A percentile compares a stretch with the other conserved stretches of the same genome.
phyloP scores from a whole-genome alignment of 1,284 basidiomycete species.

The Psilocybe mexicana region DNA sequence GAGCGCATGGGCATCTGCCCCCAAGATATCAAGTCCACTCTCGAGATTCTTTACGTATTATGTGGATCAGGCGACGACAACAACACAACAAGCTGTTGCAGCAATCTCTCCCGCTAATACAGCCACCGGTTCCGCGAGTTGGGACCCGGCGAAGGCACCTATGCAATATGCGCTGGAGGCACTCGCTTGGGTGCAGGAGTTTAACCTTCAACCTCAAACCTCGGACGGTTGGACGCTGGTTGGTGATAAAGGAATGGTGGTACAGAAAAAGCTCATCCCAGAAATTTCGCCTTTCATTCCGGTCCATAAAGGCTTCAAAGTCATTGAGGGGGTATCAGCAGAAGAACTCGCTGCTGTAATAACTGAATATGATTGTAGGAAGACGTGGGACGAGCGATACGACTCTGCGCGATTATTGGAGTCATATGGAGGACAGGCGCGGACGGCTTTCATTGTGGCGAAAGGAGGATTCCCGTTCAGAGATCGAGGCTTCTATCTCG shows the following conservation, averaged over 20 bases:
- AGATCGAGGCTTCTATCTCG: constrained; percentile 84
- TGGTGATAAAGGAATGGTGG: constrained; percentile 77
- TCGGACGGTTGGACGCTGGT: constrained; percentile 82
- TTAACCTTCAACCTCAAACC: constrained; percentile 52
- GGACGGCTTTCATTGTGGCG: constrained; percentile 67
- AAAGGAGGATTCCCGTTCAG: constrained; percentile 90
- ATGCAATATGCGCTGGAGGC: constrained; percentile 82
- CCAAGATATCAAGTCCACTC: constrained; percentile 69
- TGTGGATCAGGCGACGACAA: constrained; percentile 68
- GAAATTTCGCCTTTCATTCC: constrained; percentile 83
- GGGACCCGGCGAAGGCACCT: constrained; percentile 59
- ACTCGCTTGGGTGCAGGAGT: constrained; percentile 75
- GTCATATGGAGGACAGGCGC: constrained; percentile 78
- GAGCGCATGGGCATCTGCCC: constrained; percentile 50
- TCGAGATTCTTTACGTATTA: constrained; percentile 73
- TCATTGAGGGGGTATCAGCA: constrained; percentile 92
- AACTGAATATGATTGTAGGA: constrained; percentile 70
- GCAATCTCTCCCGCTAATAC: constrained; percentile 62
- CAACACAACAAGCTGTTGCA: constrained; percentile 73
- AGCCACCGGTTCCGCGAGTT: constrained; percentile 40
- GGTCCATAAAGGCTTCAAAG: constrained; percentile 87
- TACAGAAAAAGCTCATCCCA: constrained; percentile 76
- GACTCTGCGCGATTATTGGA: constrained; percentile 74
- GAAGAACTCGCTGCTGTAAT: constrained; percentile 85
- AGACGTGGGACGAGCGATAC: constrained; percentile 85